phyloP scores from a whole-genome alignment of 305 asterid species.

The Andrographis paniculata region DNA sequence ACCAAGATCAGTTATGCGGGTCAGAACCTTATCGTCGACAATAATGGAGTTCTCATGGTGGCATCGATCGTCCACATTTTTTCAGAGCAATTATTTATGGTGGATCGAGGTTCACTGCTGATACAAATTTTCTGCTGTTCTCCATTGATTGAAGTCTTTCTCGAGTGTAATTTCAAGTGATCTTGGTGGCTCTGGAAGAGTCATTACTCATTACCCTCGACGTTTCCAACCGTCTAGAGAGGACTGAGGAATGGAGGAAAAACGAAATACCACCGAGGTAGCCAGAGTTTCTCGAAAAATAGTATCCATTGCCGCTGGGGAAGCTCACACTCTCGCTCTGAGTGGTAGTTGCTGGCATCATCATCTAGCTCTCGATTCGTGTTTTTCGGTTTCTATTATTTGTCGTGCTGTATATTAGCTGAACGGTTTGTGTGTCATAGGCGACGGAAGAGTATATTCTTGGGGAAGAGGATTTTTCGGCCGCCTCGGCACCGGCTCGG shows the following conservation, averaged over 20 bases:
- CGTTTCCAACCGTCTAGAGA: neutral
- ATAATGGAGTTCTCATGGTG: too few species aligned
- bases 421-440: slow-evolving; percentile 21
- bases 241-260: slow-evolving; percentile 23
- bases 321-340: slow-evolving; percentile 88
- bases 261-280: slow-evolving; percentile 10
- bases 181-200: neutral
- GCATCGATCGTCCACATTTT: too few species aligned
- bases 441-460: slow-evolving; percentile 72
- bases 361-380: neutral
- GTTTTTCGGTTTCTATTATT: neutral
- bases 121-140: too few species aligned
- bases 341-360: slow-evolving; percentile 32
- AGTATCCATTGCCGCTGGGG: slow-evolving; percentile 56
- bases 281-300: slow-evolving; percentile 39
- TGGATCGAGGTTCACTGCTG: too few species aligned
- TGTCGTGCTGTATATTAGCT: neutral
- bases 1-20: too few species aligned
- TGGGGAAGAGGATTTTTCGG: slow-evolving; percentile 98
- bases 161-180: too few species aligned
- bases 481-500: slow-evolving; percentile 74
- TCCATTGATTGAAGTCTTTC: too few species aligned
- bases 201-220: neutral
- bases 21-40: too few species aligned
- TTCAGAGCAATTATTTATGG: too few species aligned